phyloP scores from a whole-genome alignment of 192 early-diverging fungal species.

The Phlyctochytrium planicorne region DNA sequence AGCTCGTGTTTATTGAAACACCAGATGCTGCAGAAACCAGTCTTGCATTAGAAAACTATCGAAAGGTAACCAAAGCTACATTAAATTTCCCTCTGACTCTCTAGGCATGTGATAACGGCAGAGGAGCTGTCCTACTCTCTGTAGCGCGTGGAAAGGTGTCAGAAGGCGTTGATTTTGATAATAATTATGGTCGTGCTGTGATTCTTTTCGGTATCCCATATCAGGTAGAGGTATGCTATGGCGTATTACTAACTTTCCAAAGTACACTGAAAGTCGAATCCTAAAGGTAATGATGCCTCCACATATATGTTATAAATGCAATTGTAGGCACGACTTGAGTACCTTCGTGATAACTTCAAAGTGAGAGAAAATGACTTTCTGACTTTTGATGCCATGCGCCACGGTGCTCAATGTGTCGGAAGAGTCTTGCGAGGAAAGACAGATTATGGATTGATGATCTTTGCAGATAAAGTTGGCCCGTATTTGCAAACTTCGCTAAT shows the following conservation, averaged over 20 bases:
- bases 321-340: constrained; percentile 83
- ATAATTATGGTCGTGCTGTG: constrained; percentile 98
- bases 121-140: constrained; percentile 94
- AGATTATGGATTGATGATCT: constrained; percentile 98
- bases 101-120: constrained; percentile 93
- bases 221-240: constrained; percentile 47
- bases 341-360: constrained; percentile 86
- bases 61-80: constrained; percentile 49
- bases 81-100: background rate
- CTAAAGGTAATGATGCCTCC: constrained; percentile 59
- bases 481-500: background rate
- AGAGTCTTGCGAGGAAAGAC: constrained; percentile 96
- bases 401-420: constrained; percentile 99
- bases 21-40: constrained; percentile 98
- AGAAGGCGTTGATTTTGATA: constrained; percentile 99
- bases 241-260: background rate
- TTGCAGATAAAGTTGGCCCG: constrained; percentile 86
- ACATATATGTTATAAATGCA: background rate
- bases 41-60: constrained; percentile 92
- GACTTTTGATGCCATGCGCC: constrained; percentile 98
- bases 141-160: constrained; percentile 99
- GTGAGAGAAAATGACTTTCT: constrained; percentile 99
- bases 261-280: constrained; percentile 93
- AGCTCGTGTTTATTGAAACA: constrained; percentile 99
- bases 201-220: constrained; percentile 99